Conservation (phyloP, 768 basidiomycete genomes). For the Boletus pseudopeckii region DNA sequence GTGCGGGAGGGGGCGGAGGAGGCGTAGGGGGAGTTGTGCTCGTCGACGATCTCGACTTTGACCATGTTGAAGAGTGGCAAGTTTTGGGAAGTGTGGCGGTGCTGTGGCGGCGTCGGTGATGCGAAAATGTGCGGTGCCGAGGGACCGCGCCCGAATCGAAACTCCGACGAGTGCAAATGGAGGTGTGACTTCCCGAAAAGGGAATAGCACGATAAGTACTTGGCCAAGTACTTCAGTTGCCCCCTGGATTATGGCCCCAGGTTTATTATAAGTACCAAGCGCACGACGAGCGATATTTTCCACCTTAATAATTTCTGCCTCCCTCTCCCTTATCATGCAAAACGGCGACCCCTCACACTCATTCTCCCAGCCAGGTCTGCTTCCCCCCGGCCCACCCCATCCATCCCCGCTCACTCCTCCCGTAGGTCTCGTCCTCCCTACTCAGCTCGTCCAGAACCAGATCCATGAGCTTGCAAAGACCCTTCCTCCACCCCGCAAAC, state of each 20-base stretch:
- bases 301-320: conserved; percentile 27
- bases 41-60: conserved; percentile 87
- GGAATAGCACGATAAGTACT: conserved; percentile 24
- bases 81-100: conserved; percentile 9
- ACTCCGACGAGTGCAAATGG: conserved; percentile 23
- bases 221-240: conserved; percentile 14
- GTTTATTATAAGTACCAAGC: conserved; percentile 26
- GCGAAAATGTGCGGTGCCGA: conserved; percentile 30
- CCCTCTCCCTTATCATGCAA: conserved; percentile 29
- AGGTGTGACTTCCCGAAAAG: background rate
- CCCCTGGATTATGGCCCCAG: conserved; percentile 15
- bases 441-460: conserved; percentile 71
- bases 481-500: conserved; percentile 81
- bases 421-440: conserved; percentile 60
- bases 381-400: background rate
- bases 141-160: conserved; percentile 11
- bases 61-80: conserved; percentile 56
- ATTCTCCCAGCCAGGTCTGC: conserved; percentile 33
- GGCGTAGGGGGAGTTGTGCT: conserved; percentile 72
- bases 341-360: conserved; percentile 28
- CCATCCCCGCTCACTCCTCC: background rate
- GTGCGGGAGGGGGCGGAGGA: conserved; percentile 74
- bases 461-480: conserved; percentile 79
- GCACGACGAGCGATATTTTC: conserved; percentile 15
- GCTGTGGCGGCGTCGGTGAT: conserved; percentile 21